Evolutionary conservation across 495 filamentous ascomycete species (phyloP).

Genomic region (Penicillium pancosmium): DNA sequence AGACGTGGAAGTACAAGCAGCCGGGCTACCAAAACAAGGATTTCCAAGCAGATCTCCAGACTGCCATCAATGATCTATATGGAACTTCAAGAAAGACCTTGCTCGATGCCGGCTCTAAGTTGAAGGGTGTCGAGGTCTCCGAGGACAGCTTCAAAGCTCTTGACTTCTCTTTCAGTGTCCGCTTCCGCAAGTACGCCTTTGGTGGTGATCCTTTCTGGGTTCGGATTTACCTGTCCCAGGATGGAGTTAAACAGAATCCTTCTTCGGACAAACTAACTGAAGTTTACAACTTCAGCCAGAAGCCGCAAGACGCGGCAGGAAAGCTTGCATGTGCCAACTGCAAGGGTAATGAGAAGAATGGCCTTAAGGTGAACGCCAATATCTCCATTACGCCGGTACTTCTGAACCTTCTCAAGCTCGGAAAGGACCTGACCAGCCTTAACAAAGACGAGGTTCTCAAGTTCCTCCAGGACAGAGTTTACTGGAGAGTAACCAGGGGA

Average conservation of each 20-base stretch:
- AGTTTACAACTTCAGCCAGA: constrained; percentile 21
- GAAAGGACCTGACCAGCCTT: constrained; percentile 6
- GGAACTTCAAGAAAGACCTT: constrained; percentile 13
- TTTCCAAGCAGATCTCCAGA: constrained; percentile 30
- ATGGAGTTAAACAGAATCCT: constrained; percentile 5
- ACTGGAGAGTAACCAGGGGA: constrained; percentile 15
- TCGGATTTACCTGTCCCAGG: constrained; percentile 8
- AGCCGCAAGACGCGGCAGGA: neutral
- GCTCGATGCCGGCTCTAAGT: neutral
- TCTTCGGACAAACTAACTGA: constrained; percentile 10
- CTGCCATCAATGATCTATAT: constrained; percentile 41
- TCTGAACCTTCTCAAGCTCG: constrained; percentile 9
- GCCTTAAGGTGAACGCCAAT: constrained; percentile 8
- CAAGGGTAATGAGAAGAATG: constrained; percentile 5
- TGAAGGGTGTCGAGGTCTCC: constrained; percentile 6
- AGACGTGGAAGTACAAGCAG: constrained; percentile 31
- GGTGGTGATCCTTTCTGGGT: constrained; percentile 20
- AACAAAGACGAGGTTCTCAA: constrained; percentile 9
- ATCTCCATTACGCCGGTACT: constrained; percentile 16
- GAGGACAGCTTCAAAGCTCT: constrained; percentile 8
- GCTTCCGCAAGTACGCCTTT: constrained; percentile 12
- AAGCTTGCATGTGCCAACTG: constrained; percentile 15
- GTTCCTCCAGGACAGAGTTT: constrained; percentile 8
- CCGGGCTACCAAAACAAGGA: constrained; percentile 13
- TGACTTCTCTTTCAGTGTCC: constrained; percentile 17